Base-by-base conservation (phyloP, 805 yeast genomes). In the Candida multigemmis region DNA sequence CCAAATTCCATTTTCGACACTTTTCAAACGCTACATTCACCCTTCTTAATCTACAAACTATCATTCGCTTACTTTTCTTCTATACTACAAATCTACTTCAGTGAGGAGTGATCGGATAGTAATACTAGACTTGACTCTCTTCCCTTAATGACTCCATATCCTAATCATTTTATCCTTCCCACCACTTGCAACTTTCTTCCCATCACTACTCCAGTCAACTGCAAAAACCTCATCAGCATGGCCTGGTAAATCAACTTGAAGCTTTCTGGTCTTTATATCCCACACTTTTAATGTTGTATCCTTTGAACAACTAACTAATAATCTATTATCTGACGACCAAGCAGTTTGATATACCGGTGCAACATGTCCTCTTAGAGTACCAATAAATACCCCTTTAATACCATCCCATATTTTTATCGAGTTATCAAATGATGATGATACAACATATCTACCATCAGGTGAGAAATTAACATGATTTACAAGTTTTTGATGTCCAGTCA, bases 161-260 rank as follows among this genome's bases (percentile, higher is more conserved):
- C 96, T 69, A 14, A 91, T 86, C 68, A 80, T 80, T 53, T 87
- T 91, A 52, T 91, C 98, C 48, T 86, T 87, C 27, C 98, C 97
- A 12, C 97, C 98, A 50, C 96, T 83, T n/a, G 89, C 94, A 8
- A 91, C 97, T 39, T 78, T 68, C 38, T 71, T 72, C 24, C 98
- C 98, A 50, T 91, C 98, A 30, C 80, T 74, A 60, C 96, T 83
- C 98, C 98, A 91, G 45, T 91, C 98, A 4, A 91, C 96, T 1
- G 96, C 93, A 49, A 74, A 91, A 1, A 91, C 95, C 56, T 91
- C 98, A 46, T 91, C 98, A 10, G 77, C 62, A 48, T 91, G 98
- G 1, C 98, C 98, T 0, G 98, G 98, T 32, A 91, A 68, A 53
- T 91, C 98, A 11, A 79, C 84, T 32, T 75, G 70, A 30, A 91